A percentile compares a stretch with the other conserved stretches of the same genome.
Conservation (phyloP, 352 stramenopile genomes). For the Phytophthora pluvialis region DNA sequence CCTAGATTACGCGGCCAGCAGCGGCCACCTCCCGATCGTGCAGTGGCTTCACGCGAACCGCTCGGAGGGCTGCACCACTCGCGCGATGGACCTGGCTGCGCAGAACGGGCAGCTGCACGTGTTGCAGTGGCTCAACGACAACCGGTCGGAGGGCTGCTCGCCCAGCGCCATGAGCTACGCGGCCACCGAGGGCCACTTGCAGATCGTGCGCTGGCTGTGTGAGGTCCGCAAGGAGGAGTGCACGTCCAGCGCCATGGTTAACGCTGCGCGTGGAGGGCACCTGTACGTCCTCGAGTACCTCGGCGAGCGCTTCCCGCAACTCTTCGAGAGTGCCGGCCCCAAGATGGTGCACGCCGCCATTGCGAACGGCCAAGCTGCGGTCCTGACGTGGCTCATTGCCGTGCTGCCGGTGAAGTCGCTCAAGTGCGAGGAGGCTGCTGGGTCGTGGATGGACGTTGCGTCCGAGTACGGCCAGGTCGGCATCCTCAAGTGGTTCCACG, state of each 20-base stretch:
- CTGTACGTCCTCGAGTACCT: slow-evolving; percentile 69
- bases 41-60: slow-evolving; percentile 63
- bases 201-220: slow-evolving; percentile 66
- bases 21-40: slow-evolving; percentile 61
- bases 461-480: slow-evolving; percentile 67
- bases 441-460: slow-evolving; percentile 79
- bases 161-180: slow-evolving; percentile 72
- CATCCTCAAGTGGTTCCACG: slow-evolving; percentile 74
- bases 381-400: slow-evolving; percentile 70
- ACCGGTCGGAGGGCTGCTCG: slow-evolving; percentile 75
- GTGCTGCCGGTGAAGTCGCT: slow-evolving; percentile 67
- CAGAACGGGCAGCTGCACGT: slow-evolving; percentile 67
- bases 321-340: slow-evolving; percentile 58
- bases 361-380: slow-evolving; percentile 56
- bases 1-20: slow-evolving; percentile 67
- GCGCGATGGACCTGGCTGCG: slow-evolving; percentile 70
- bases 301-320: slow-evolving; percentile 41
- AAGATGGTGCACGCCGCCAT: slow-evolving; percentile 75
- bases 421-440: slow-evolving; percentile 65
- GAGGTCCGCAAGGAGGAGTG: slow-evolving; percentile 57
- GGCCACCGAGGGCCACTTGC: slow-evolving; percentile 53
- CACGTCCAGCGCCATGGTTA: slow-evolving; percentile 57
- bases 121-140: slow-evolving; percentile 71
- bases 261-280: slow-evolving; percentile 63
- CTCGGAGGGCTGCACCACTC: slow-evolving; percentile 53